Evolutionary conservation across 1,284 basidiomycete genomes (phyloP), one percentile per base, ranked within the genome.

Genomic region (Dichomitus squalens): DNA sequence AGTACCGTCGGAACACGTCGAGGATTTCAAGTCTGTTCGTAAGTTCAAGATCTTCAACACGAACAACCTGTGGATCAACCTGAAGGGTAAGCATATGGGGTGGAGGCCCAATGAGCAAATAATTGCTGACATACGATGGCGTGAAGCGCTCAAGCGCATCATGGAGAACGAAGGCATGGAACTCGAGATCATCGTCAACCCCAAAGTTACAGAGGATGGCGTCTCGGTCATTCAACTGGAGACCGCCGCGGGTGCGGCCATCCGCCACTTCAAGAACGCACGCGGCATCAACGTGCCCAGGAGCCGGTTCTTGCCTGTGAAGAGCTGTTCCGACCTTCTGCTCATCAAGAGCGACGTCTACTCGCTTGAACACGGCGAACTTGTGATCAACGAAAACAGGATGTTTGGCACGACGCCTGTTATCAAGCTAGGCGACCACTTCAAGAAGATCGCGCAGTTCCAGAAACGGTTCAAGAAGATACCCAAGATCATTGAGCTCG

Each of bases 281-380:
- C 95, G 96, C 73, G 97, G 97, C 66, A 92, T 99, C 78, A 99
- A 99, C 77, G 97, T 99, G 20, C 96, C 97, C 53, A 92, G 97
- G 63, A 91, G 87, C 65, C 93, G 97, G 58, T 98, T 99, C 93
- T 82, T 99, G 72, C 96, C 97, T 60, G 97, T 96, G 68, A 93
- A 93, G 83, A 90, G 86, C 63, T 94, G 91, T 75, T 94, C 92
- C 50, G 93, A 96, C 73, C 80, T 98, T 67, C 83, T 98, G 31
- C 81, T 98, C 66, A 97, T 98, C 85, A 99, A 96, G 79, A 94
- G 91, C 66, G 95, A 98, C 73, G 90, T 99, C 64, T 99, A 99
- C 82, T 93, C 90, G 64, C 81, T 99, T 52, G 81, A 93, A 76
- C 96, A 99, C 75, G 97, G 97, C 56, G 92, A 93, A 70, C 86